Evolutionary conservation across 805 yeast species (phyloP), one percentile per base, ranked within the genome.

Genomic region (Pichia gijzeniarum): DNA sequence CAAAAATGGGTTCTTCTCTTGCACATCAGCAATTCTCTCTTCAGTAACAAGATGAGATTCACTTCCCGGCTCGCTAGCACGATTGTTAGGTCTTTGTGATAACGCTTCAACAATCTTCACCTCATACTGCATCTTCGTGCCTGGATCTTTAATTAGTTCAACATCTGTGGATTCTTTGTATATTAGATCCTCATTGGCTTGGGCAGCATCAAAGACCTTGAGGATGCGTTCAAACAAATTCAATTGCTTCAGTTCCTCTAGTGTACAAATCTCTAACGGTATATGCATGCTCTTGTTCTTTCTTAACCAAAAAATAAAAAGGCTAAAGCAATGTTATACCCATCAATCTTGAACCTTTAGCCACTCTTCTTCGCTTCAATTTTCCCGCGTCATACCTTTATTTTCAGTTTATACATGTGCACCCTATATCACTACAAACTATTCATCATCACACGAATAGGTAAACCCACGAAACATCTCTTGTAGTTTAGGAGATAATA

Each of bases 381-480:
- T 25, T 25, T 10, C 28, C 28, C 28, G 28, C 28, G 28, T 25
- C 28, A 25, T 25, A 10, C 28, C 9, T 25, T 25, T 25, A 25
- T n/a, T n/a, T n/a, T n/a, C n/a, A n/a, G n/a, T n/a, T n/a, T n/a
- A n/a, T n/a, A n/a, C n/a, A n/a, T n/a, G n/a, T n/a, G n/a, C n/a
- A n/a, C n/a, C n/a, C n/a, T n/a, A n/a, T n/a, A n/a, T n/a, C n/a
- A n/a, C n/a, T n/a, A n/a, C 14, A 9, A 13, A 30, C 10, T 21
- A 43, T 25, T 38, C 41, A 34, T 78, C 80, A 41, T 82, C 89
- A 25, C 84, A 77, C 56, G 85, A 79, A 64, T 89, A 91, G 2
- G 97, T 88, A 68, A 93, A 93, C 3, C 99, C 99, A 56, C 98
- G 80, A 76, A 93, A 93, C 69, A 88, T 95, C 58, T 93, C 97